These are phyloP conservation scores for Dactylellina sp. DNA, from an alignment of 2,329 filamentous ascomycete species.

Conservation along the genomic window DNA sequence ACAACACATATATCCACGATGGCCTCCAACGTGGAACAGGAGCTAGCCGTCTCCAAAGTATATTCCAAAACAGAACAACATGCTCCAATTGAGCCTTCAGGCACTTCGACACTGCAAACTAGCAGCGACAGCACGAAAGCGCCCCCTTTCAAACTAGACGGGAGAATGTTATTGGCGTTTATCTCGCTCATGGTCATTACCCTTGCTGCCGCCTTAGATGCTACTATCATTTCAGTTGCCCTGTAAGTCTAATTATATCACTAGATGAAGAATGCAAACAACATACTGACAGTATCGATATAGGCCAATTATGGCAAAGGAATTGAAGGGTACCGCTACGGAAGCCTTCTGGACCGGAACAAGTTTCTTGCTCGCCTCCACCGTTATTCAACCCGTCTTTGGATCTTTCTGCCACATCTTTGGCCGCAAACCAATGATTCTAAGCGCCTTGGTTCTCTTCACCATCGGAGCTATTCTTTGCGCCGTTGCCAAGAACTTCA, in stretches of 20 bases:
- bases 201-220: constrained; percentile 52
- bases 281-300: constrained; percentile 13
- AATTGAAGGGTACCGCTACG: constrained; percentile 69
- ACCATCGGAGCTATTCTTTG: constrained; percentile 64
- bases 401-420: constrained; percentile 65
- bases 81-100: constrained; percentile 27
- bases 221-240: constrained; percentile 54
- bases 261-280: neutral
- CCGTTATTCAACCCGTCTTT: constrained; percentile 70
- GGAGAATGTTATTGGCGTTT: constrained; percentile 47
- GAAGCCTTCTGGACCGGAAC: constrained; percentile 79
- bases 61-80: constrained; percentile 49
- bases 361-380: constrained; percentile 75
- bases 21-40: constrained; percentile 39
- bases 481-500: constrained; percentile 63
- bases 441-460: constrained; percentile 63
- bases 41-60: constrained; percentile 55
- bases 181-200: constrained; percentile 52
- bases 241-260: constrained; percentile 26
- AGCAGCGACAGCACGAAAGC: constrained; percentile 40
- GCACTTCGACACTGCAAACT: constrained; percentile 38
- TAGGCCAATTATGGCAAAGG: constrained; percentile 67
- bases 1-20: constrained; percentile 27
- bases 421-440: constrained; percentile 63
- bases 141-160: constrained; percentile 50